Conservation (phyloP, 768 basidiomycete species). For the Tricholoma saponaceum region DNA sequence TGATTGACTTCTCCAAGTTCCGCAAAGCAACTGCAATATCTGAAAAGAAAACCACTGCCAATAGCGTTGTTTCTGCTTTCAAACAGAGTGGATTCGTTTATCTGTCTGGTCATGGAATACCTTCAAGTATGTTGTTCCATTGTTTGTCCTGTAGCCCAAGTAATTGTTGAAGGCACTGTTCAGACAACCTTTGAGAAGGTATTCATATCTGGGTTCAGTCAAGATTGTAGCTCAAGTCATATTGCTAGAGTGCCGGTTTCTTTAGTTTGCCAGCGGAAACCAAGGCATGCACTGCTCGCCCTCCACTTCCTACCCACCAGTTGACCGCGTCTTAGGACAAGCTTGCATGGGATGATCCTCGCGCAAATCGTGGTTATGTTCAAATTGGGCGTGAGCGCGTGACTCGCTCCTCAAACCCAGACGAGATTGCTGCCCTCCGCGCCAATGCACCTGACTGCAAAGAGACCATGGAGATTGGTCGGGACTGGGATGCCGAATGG, state of each 20-base stretch:
- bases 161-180: conserved; percentile 36
- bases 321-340: conserved; percentile 34
- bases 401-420: conserved; percentile 64
- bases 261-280: conserved; percentile 58
- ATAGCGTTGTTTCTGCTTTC: conserved; percentile 71
- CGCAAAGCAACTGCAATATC: conserved; percentile 40
- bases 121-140: conserved; percentile 29
- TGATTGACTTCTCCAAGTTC: conserved; percentile 76
- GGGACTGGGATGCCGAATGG: conserved; percentile 76
- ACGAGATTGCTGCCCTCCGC: conserved; percentile 73
- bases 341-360: conserved; percentile 82
- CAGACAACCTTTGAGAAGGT: conserved; percentile 66
- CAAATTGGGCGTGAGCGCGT: conserved; percentile 78
- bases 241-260: conserved; percentile 68
- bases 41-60: conserved; percentile 61
- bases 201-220: not conserved
- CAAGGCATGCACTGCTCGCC: conserved; percentile 41
- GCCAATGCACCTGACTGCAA: conserved; percentile 75
- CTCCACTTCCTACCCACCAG: not conserved
- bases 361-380: conserved; percentile 84
- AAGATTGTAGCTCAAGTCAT: not conserved
- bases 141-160: not conserved
- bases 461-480: conserved; percentile 87
- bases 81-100: conserved; percentile 82
- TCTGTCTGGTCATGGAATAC: conserved; percentile 68